Percentiles rank a stretch among this genome's conserved stretches.
Conservation (phyloP, 2,329 filamentous ascomycete genomes). For the Talaromyces sp. region DNA sequence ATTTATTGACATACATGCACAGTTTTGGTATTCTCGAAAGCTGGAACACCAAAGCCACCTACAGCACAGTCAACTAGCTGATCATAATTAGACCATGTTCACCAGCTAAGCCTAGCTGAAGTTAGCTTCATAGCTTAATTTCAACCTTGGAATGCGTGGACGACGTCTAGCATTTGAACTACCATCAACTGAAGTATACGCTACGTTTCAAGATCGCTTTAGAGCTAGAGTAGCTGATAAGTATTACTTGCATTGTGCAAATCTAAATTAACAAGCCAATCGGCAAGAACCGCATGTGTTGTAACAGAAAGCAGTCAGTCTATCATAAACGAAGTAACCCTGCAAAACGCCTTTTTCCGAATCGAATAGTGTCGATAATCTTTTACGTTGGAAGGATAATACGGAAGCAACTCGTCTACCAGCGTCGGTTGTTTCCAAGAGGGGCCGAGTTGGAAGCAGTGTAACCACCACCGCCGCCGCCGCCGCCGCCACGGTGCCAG, state of each 20-base stretch:
- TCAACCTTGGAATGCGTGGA: neutral
- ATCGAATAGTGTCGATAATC: neutral
- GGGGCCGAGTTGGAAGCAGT: slow-evolving; percentile 58
- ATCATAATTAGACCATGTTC: neutral
- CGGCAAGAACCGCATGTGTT: slow-evolving; percentile 20
- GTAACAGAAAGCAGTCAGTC: slow-evolving; percentile 12
- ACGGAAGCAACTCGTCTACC: slow-evolving; percentile 40
- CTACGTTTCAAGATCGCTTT: neutral
- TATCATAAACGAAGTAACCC: slow-evolving; percentile 13
- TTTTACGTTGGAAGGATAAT: slow-evolving; percentile 7
- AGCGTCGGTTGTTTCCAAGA: slow-evolving; percentile 55
- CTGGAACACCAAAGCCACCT: neutral
- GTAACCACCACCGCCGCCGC: slow-evolving; percentile 40
- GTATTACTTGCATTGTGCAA: slow-evolving; percentile 6
- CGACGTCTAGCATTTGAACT: neutral
- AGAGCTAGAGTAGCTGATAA: neutral
- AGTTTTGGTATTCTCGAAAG: neutral
- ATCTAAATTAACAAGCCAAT: slow-evolving; percentile 19
- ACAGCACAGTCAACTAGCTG: neutral
- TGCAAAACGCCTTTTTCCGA: slow-evolving; percentile 12
- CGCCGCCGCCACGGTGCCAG: slow-evolving; percentile 13
- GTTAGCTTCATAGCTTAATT: neutral
- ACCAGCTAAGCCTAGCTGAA: neutral
- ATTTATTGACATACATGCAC: no score
- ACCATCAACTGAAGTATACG: neutral